Evolutionary conservation across 306 rosid genomes (phyloP).

Genomic region (Prunus mongolica): DNA sequence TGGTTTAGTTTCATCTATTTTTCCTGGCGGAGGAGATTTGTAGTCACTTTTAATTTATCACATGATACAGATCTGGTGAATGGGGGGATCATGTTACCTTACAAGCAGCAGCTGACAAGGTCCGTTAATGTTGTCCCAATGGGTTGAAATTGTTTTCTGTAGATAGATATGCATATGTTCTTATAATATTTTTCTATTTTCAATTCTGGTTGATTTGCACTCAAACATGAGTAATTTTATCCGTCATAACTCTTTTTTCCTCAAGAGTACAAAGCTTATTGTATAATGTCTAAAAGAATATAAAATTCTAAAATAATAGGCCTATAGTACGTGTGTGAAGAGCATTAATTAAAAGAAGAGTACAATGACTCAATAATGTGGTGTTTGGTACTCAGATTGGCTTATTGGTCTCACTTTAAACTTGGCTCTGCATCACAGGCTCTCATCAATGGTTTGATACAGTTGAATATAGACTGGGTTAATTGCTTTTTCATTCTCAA

Average conservation of each 20-base stretch:
- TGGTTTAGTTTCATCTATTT: conserved; percentile 9
- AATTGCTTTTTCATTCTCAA: neutral
- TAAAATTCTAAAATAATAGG: neutral
- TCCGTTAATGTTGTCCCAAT: conserved; percentile 16
- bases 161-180: neutral
- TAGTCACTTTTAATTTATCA: conserved; percentile 24
- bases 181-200: neutral
- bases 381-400: neutral
- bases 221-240: neutral
- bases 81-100: conserved; percentile 99
- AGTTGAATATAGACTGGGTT: neutral
- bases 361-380: neutral
- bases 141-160: neutral
- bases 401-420: neutral
- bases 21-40: conserved; percentile 1
- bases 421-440: neutral
- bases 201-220: neutral
- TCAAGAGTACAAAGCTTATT: neutral
- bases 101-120: conserved; percentile 97
- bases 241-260: neutral
- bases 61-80: conserved; percentile 70
- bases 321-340: neutral
- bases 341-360: neutral
- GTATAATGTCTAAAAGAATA: neutral
- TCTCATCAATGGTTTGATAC: neutral